Evolutionary conservation across 805 yeast genomes (phyloP).

Genomic region (Candida railenensis): DNA sequence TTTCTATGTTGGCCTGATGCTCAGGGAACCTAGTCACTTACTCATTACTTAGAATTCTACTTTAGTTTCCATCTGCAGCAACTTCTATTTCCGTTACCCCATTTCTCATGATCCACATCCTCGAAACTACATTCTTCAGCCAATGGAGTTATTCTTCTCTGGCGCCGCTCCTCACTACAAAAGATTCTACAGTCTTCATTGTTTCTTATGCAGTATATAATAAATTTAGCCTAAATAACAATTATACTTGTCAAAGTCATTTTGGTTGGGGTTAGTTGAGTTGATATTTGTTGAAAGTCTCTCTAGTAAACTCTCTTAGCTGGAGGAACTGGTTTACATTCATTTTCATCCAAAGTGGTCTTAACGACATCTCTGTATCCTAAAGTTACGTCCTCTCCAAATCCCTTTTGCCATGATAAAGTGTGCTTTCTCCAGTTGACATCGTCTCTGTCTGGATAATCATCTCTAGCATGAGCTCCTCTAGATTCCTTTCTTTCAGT

Average conservation of each 20-base stretch:
- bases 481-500: slow-evolving; percentile 95
- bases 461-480: slow-evolving; percentile 99
- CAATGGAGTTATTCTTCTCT: too few species aligned
- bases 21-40: too few species aligned
- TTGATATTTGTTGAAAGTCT: background rate
- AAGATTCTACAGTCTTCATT: too few species aligned
- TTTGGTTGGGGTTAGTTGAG: background rate
- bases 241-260: background rate
- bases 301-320: slow-evolving; percentile 87
- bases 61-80: too few species aligned
- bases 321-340: slow-evolving; percentile 96
- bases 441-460: slow-evolving; percentile 94
- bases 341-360: slow-evolving; percentile 83
- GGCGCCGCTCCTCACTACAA: too few species aligned
- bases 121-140: too few species aligned
- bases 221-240: background rate
- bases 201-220: background rate
- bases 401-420: slow-evolving; percentile 79
- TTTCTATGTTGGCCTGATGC: too few species aligned
- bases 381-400: slow-evolving; percentile 71
- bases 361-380: slow-evolving; percentile 83
- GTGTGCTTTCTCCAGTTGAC: slow-evolving; percentile 98
- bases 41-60: too few species aligned
- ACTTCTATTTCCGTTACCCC: too few species aligned
- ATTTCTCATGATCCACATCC: too few species aligned